Evolutionary conservation across 305 asterid genomes (phyloP).

Genomic region (Fraxinus latifolia): DNA sequence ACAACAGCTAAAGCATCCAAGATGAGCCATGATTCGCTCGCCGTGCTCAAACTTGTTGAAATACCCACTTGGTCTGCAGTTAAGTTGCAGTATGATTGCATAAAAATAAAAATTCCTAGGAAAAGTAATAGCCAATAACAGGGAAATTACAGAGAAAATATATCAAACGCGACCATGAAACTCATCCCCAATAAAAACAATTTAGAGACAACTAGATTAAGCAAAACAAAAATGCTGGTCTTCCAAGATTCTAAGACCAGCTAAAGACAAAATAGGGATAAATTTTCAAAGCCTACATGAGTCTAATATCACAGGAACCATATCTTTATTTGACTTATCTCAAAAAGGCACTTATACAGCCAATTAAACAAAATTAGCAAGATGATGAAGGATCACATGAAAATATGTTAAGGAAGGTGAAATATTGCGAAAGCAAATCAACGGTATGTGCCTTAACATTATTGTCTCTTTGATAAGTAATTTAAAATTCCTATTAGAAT

Average conservation of each 20-base stretch:
- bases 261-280: slow-evolving; percentile 2
- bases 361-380: background rate
- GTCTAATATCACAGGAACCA: background rate
- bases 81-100: slow-evolving; percentile 27
- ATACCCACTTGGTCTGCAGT: slow-evolving; percentile 54
- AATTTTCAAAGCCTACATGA: background rate
- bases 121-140: slow-evolving; percentile 16
- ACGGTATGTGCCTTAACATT: background rate
- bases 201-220: background rate
- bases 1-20: slow-evolving; percentile 76
- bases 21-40: slow-evolving; percentile 68
- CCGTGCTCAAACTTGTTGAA: slow-evolving; percentile 40
- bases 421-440: background rate
- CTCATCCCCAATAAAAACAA: slow-evolving; percentile 10
- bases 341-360: background rate
- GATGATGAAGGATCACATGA: background rate
- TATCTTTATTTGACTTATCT: background rate
- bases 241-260: slow-evolving; percentile 1
- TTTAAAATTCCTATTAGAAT: background rate
- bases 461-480: background rate
- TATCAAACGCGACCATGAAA: slow-evolving; percentile 9
- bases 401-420: background rate
- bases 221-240: background rate
- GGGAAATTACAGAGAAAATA: background rate
- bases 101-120: slow-evolving; percentile 11